phyloP scores from a whole-genome alignment of 441 rosid species.

The Adansonia rubrostipa region DNA sequence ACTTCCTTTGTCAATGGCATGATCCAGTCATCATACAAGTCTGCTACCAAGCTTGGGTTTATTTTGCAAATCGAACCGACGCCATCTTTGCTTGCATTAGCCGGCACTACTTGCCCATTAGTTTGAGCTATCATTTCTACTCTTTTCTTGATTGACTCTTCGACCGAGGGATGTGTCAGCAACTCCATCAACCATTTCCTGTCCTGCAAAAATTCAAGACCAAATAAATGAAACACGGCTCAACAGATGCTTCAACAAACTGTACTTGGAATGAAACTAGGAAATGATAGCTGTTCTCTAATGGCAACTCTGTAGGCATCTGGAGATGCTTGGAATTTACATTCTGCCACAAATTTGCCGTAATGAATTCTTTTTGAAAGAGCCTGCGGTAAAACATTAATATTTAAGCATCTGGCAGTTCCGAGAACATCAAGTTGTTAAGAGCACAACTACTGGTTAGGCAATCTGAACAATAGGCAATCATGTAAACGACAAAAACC shows the following conservation, averaged over 20 bases:
- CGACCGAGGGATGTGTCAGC: slow-evolving; percentile 71
- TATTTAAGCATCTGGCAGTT: background rate
- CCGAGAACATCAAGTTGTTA: background rate
- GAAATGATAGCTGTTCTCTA: slow-evolving; percentile 54
- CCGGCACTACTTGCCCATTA: slow-evolving; percentile 71
- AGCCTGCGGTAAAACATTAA: slow-evolving; percentile 49
- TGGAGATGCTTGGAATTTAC: slow-evolving; percentile 73
- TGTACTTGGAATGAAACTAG: background rate
- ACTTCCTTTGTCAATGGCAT: slow-evolving; percentile 97
- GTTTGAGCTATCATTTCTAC: slow-evolving; percentile 75
- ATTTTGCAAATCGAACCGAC: slow-evolving; percentile 71
- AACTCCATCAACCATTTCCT: slow-evolving; percentile 55
- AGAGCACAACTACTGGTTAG: background rate
- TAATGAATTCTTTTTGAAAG: slow-evolving; percentile 94
- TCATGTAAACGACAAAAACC: background rate
- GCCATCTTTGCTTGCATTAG: slow-evolving; percentile 36
- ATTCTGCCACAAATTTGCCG: slow-evolving; percentile 93
- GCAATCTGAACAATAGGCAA: background rate
- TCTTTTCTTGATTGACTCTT: slow-evolving; percentile 69
- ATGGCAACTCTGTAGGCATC: slow-evolving; percentile 67
- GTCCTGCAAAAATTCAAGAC: slow-evolving; percentile 52
- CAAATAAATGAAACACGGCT: background rate
- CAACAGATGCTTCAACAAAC: background rate
- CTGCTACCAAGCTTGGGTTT: slow-evolving; percentile 69
- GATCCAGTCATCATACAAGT: slow-evolving; percentile 82